phyloP scores from a whole-genome alignment of 176 grass and related monocot genomes.

The Zea mays region Zm-B73-REFERENCE-NAM-5.0 NC_050105.1:147177001-147177500 shows the following conservation, averaged over 20 bases:
- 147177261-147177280: constrained; percentile 51
- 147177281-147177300: constrained; percentile 39
- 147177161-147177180: constrained; percentile 53
- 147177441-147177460: too few species aligned
- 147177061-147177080: constrained; percentile 41
- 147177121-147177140: constrained; percentile 32
- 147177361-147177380: constrained; percentile 43
- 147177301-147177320: constrained; percentile 66
- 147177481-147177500: too few species aligned
- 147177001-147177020: too few species aligned
- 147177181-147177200: constrained; percentile 47
- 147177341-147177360: constrained; percentile 38
- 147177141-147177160: constrained; percentile 43
- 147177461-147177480: too few species aligned
- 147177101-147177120: constrained; percentile 42
- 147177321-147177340: constrained; percentile 54
- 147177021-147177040: too few species aligned
- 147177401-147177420: too few species aligned
- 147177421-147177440: too few species aligned
- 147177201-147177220: constrained; percentile 34
- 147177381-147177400: constrained; percentile 26
- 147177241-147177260: constrained; percentile 46
- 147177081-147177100: constrained; percentile 45
- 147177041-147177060: background rate
- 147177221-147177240: constrained; percentile 52